Evolutionary conservation across 106 monocot species (phyloP), one percentile per base, ranked within the genome.

Genomic region (Triglochin maritima): DNA sequence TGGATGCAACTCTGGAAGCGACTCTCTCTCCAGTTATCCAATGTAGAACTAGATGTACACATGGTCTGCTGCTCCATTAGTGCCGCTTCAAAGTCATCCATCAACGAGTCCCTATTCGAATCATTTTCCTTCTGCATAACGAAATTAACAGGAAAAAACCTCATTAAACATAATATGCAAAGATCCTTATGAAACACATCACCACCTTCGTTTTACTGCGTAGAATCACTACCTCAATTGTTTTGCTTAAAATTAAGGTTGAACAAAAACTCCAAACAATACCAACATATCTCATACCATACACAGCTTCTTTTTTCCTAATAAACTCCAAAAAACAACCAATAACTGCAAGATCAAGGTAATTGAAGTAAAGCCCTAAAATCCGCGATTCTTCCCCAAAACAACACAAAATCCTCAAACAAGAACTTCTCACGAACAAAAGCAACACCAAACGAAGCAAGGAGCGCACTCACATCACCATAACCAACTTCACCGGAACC

Each of bases 41-140:
- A 68, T 45, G 70, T 70, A 60, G 69, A 76, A 81, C 75, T 76
- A 62, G 86, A 85, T 73, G 81, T 80, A 72, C 47, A 83, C 50
- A 47, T 67, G 8, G 59, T n/a, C 65, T 79, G 70, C 60, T 82
- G 85, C 67, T 71, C 77, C 47, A 73, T 13, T 58, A 96, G 56
- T 47, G 96, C 91, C 72, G 84, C 81, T 74, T 88, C 90, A 78
- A 96, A 78, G 44, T 91, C 81, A 63, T 59, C 67, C 47, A 86
- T 69, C 72, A 86, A 75, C 64, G 16, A 13, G 14, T 73, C 83
- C 47, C 59, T 53, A 4, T 9, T 53, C 63, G 66, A 74, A 77
- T 46, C 56, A 11, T 48, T 71, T 64, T 69, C 49, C 50, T 46
- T 63, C 82, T 82, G 65, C 76, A 78, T 4, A 42, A 47, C 17